phyloP scores from a whole-genome alignment of 352 stramenopile species.

The Pythium chondricola region DNA sequence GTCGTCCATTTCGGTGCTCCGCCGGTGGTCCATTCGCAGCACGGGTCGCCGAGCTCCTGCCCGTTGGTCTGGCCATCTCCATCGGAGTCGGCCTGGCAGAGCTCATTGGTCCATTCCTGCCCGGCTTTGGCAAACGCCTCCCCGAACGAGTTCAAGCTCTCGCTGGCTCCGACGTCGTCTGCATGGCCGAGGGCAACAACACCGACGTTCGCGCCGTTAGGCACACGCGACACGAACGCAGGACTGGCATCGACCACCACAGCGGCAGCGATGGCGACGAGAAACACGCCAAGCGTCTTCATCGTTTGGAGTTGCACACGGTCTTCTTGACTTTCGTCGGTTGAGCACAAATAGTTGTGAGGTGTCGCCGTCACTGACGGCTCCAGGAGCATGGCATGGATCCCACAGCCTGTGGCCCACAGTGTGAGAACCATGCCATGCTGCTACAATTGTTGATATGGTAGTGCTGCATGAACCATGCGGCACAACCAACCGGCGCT shows the following conservation, averaged over 20 bases:
- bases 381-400: not conserved
- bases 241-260: slow-evolving; percentile 1
- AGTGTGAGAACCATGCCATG: not conserved
- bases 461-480: no score
- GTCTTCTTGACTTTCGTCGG: not conserved
- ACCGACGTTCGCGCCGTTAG: slow-evolving; percentile 34
- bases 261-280: not conserved
- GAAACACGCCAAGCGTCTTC: not conserved
- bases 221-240: slow-evolving; percentile 23
- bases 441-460: no score
- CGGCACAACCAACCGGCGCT: no score
- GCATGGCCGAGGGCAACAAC: slow-evolving; percentile 26
- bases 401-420: not conserved
- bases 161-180: slow-evolving; percentile 4
- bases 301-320: not conserved
- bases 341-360: not conserved
- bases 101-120: slow-evolving; percentile 24
- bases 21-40: slow-evolving; percentile 26
- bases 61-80: slow-evolving; percentile 55
- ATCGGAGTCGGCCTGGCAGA: slow-evolving; percentile 45
- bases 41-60: slow-evolving; percentile 53
- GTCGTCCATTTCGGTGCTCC: slow-evolving; percentile 11
- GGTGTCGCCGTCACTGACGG: not conserved
- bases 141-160: slow-evolving; percentile 25
- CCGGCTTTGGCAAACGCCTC: slow-evolving; percentile 25